Evolutionary conservation across 345 rosid species (phyloP).

Genomic region (Salix koriyanagi): DNA sequence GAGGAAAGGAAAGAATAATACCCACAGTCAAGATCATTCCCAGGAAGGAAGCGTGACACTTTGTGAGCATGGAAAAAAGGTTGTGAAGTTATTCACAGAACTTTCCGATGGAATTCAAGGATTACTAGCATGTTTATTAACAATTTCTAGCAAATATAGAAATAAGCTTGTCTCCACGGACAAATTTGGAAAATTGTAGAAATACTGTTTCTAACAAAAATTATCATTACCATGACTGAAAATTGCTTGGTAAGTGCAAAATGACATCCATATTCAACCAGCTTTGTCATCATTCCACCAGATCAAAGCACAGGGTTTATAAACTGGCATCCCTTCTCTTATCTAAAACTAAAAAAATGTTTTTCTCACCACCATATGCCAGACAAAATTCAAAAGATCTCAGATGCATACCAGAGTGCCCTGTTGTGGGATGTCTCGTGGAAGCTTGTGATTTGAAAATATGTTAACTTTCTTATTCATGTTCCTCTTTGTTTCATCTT

Average conservation of each 20-base stretch:
- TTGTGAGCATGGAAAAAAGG: neutral
- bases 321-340: too few species aligned
- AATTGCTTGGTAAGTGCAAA: neutral
- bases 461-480: constrained; percentile 5
- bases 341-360: too few species aligned
- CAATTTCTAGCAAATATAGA: neutral
- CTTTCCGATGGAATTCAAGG: neutral
- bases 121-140: neutral
- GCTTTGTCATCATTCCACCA: neutral
- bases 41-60: neutral
- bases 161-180: neutral
- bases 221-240: too few species aligned
- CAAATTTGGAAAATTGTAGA: neutral
- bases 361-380: neutral
- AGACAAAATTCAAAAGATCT: neutral
- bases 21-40: neutral
- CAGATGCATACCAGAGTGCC: neutral
- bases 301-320: neutral
- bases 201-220: too few species aligned
- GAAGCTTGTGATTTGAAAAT: neutral
- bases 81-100: neutral
- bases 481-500: neutral
- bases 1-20: neutral
- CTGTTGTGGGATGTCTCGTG: neutral
- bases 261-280: neutral